phyloP scores from a whole-genome alignment of 495 filamentous ascomycete genomes.

The Penicillium psychrofluorescens region DNA sequence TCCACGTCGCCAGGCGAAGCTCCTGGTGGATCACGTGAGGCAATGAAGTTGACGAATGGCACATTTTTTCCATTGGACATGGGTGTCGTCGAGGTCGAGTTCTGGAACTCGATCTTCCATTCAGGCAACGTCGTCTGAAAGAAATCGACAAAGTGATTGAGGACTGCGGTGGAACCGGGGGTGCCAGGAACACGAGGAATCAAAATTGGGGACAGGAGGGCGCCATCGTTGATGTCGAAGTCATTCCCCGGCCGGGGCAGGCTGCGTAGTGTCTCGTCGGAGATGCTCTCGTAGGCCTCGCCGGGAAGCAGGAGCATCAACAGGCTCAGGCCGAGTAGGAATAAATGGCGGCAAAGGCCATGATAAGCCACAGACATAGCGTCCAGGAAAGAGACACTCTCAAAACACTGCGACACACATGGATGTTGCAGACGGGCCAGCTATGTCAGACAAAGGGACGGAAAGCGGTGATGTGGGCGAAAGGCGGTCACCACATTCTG shows the following conservation, averaged over 20 bases:
- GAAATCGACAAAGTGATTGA: slow-evolving; percentile 77
- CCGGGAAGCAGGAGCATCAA: slow-evolving; percentile 18
- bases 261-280: slow-evolving; percentile 58
- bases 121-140: slow-evolving; percentile 63
- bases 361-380: slow-evolving; percentile 25
- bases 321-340: slow-evolving; percentile 23
- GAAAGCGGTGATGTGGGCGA: slow-evolving; percentile 10
- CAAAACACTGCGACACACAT: background rate
- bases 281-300: slow-evolving; percentile 63
- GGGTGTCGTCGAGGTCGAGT: slow-evolving; percentile 77
- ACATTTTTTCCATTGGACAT: slow-evolving; percentile 58
- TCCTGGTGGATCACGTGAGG: slow-evolving; percentile 87
- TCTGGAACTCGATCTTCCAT: slow-evolving; percentile 79
- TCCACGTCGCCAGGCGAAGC: slow-evolving; percentile 62
- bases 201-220: slow-evolving; percentile 83
- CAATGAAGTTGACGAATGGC: slow-evolving; percentile 81
- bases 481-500: slow-evolving; percentile 1
- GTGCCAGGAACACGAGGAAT: slow-evolving; percentile 85
- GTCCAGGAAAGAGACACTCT: slow-evolving; percentile 5
- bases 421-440: background rate
- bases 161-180: slow-evolving; percentile 61
- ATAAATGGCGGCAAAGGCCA: slow-evolving; percentile 16
- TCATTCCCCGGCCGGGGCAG: slow-evolving; percentile 66
- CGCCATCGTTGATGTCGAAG: slow-evolving; percentile 70
- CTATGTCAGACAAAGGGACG: slow-evolving; percentile 6